Conservation (phyloP, 2,329 filamentous ascomycete genomes). For the Alternaria viburni region DNA sequence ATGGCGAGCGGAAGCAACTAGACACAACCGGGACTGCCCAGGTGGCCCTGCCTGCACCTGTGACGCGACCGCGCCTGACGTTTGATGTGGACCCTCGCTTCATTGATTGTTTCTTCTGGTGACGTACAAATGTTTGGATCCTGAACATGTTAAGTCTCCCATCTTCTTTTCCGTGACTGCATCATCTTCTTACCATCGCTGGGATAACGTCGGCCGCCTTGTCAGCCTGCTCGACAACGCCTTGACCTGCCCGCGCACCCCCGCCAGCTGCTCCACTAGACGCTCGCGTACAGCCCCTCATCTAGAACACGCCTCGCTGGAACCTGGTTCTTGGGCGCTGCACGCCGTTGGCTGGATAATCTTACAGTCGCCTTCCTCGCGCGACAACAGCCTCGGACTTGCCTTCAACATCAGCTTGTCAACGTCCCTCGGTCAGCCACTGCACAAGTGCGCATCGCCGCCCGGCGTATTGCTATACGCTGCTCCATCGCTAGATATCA, state of each 20-base stretch:
- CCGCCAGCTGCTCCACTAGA: conserved; percentile 15
- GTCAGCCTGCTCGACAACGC: conserved; percentile 14
- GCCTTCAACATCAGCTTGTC: not conserved
- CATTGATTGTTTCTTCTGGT: not conserved
- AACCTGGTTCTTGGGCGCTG: conserved; percentile 18
- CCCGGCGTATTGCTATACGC: not conserved
- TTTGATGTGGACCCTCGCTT: not conserved
- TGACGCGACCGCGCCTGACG: conserved; percentile 13
- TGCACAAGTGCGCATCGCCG: not conserved
- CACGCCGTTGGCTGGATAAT: not conserved
- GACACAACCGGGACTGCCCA: conserved; percentile 1
- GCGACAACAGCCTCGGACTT: not conserved
- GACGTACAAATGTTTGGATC: not conserved
- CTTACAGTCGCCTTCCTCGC: not conserved
- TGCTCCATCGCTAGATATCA: conserved; percentile 5
- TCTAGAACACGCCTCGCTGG: conserved; percentile 7
- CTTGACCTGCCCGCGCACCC: conserved; percentile 24
- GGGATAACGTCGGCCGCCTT: not conserved
- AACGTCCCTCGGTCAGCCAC: not conserved
- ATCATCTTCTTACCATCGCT: not conserved
- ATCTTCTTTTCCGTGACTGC: not conserved
- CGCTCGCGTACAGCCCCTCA: conserved; percentile 19
- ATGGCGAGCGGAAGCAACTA: conserved; percentile 4
- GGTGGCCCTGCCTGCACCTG: not conserved
- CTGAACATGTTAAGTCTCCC: not conserved